Evolutionary conservation across 164 flowering plant genomes (phyloP), one percentile per base, ranked within the genome.

Genomic region (Nymphaea colorata): DNA sequence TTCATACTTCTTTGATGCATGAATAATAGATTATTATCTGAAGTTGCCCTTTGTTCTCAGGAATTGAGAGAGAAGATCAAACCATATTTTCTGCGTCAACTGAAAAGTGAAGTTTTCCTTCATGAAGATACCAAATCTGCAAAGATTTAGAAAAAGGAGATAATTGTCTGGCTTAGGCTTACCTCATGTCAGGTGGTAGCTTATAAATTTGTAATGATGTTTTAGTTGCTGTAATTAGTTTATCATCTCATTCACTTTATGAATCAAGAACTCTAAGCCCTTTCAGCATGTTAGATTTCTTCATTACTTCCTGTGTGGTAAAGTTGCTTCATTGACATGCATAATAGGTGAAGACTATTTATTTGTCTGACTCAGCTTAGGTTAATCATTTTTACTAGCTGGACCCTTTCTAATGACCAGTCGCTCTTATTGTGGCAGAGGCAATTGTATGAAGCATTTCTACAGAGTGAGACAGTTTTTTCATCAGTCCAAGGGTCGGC

Each of bases 401-500:
- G 36, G 1, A 25, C 36, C 36, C 1, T 0, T 25, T 25, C 1
- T 25, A 25, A 3, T 17, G 10, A 25, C 43, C 44, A 57, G 2
- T 64, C 64, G 10, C 44, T 67, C 66, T 65, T 44, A 64, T 70
- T 71, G 64, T 41, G 78, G 65, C 69, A 95, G 99, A 79, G 91
- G 66, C 90, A 82, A 76, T 79, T 95, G 6, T 95, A 95, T 83
- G 93, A 89, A 82, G 98, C 99, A 57, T 95, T 86, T 76, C 69
- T 95, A 71, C 86, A 84, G 41, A 87, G 94, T 82, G 97, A 95
- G 76, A 59, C 90, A 41, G 98, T 87, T 77, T 81, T 84, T 70
- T 90, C 98, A 3, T 83, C 98, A 66, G 89, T 88, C 80, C 90
- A 86, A 78, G 96, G 96, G 65, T 95, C 99, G 36, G 96, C 98